Percentiles rank a stretch among this genome's conserved stretches.
Evolutionary conservation across 305 asterid species (phyloP).

Genomic region (Petunia hybrid): DNA sequence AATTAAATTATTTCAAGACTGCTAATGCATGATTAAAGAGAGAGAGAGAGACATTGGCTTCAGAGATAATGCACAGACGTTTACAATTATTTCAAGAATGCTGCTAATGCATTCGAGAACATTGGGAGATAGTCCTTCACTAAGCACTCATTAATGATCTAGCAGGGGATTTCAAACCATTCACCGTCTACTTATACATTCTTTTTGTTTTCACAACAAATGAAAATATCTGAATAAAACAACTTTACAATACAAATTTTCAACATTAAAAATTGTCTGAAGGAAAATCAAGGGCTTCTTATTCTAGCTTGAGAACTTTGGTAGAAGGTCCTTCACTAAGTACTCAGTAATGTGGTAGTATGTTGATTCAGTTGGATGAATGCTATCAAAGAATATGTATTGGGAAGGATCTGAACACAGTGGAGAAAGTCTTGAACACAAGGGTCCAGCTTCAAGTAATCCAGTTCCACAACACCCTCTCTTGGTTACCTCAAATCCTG

Average conservation of each 20-base stretch:
- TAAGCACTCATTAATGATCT: too few relatives aligned
- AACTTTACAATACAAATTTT: background rate
- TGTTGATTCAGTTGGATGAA: slow-evolving; percentile 30
- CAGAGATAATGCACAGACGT: too few relatives aligned
- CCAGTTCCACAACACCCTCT: slow-evolving; percentile 36
- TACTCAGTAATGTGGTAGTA: background rate
- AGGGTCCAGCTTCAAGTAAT: slow-evolving; percentile 33
- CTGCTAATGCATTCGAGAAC: too few relatives aligned
- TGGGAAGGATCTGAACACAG: slow-evolving; percentile 24
- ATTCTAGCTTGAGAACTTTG: background rate
- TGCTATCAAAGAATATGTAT: slow-evolving; percentile 30
- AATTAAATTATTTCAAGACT: too few relatives aligned
- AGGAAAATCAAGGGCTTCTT: background rate
- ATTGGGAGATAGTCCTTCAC: too few relatives aligned
- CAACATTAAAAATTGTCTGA: background rate
- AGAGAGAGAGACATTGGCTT: too few relatives aligned
- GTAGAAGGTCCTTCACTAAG: background rate
- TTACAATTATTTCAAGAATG: too few relatives aligned
- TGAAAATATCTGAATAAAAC: background rate
- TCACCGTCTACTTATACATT: background rate
- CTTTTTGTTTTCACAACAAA: background rate
- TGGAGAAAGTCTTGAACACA: background rate
- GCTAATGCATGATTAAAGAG: too few relatives aligned
- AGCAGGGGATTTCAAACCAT: too few relatives aligned
- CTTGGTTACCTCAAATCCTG: slow-evolving; percentile 31